phyloP scores from a whole-genome alignment of 106 monocot species.

The Acorus gramineus region DNA sequence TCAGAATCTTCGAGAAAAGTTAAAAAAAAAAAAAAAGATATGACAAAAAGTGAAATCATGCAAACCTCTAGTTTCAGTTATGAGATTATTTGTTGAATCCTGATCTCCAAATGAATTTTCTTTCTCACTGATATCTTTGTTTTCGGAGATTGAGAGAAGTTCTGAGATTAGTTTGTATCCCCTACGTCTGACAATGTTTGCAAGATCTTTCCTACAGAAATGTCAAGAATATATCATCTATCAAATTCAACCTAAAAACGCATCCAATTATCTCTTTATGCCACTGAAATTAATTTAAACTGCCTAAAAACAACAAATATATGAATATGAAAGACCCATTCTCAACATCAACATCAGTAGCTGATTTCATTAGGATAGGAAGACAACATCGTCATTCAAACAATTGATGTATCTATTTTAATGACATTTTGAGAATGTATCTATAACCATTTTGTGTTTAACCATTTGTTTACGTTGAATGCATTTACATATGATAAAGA shows the following conservation, averaged over 20 bases:
- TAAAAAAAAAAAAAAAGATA: not conserved
- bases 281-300: too few relatives aligned
- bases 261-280: not conserved
- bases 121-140: slow-evolving; percentile 4
- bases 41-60: not conserved
- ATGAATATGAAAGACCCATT: too few relatives aligned
- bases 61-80: slow-evolving; percentile 27
- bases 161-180: slow-evolving; percentile 42
- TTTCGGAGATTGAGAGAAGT: slow-evolving; percentile 24
- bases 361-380: too few relatives aligned
- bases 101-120: slow-evolving; percentile 3
- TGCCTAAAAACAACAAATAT: too few relatives aligned
- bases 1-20: slow-evolving; percentile 7
- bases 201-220: slow-evolving; percentile 59
- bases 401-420: too few relatives aligned
- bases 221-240: slow-evolving; percentile 3
- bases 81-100: slow-evolving; percentile 1
- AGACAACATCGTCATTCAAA: too few relatives aligned
- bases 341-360: too few relatives aligned
- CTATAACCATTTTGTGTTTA: too few relatives aligned
- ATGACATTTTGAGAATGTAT: too few relatives aligned
- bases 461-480: too few relatives aligned
- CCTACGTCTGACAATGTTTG: slow-evolving; percentile 54
- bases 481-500: too few relatives aligned
- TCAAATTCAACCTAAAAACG: not conserved